Conservation (phyloP, 768 basidiomycete genomes). For the Dendrothele bispora region DNA sequence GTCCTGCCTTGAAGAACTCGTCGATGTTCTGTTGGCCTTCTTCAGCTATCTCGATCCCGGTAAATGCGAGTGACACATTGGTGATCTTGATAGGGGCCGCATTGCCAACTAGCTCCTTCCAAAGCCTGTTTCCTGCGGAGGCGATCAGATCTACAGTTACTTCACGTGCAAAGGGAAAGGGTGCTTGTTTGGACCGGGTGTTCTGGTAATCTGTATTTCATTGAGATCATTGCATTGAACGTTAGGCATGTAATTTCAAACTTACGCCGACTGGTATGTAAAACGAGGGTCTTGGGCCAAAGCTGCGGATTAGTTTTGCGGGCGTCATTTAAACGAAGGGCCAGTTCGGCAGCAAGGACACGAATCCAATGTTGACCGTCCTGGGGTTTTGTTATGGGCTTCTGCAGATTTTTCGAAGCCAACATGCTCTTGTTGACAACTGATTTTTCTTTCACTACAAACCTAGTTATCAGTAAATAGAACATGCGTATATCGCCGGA, state of each 20-base stretch:
- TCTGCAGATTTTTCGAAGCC: slow-evolving; percentile 91
- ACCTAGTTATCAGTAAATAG: slow-evolving; percentile 7
- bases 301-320: slow-evolving; percentile 67
- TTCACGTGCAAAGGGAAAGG: slow-evolving; percentile 82
- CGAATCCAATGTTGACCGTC: slow-evolving; percentile 91
- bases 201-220: slow-evolving; percentile 57
- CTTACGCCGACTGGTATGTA: slow-evolving; percentile 73
- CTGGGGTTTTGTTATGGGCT: slow-evolving; percentile 66
- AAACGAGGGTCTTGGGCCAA: slow-evolving; percentile 91
- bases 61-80: slow-evolving; percentile 70
- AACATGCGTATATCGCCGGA: neutral
- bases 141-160: slow-evolving; percentile 77
- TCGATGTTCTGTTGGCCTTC: slow-evolving; percentile 86
- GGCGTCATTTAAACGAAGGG: slow-evolving; percentile 81
- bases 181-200: slow-evolving; percentile 76
- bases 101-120: slow-evolving; percentile 81
- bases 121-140: slow-evolving; percentile 73
- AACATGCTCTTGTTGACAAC: slow-evolving; percentile 88
- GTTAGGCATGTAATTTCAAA: neutral
- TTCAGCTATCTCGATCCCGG: slow-evolving; percentile 74
- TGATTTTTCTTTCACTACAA: slow-evolving; percentile 82
- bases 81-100: slow-evolving; percentile 62
- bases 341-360: slow-evolving; percentile 88
- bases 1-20: slow-evolving; percentile 65
- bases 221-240: slow-evolving; percentile 6